Evolutionary conservation across 2,329 filamentous ascomycete genomes (phyloP), one percentile per base, ranked within the genome.

Genomic region (Xylariaceae sp.): DNA sequence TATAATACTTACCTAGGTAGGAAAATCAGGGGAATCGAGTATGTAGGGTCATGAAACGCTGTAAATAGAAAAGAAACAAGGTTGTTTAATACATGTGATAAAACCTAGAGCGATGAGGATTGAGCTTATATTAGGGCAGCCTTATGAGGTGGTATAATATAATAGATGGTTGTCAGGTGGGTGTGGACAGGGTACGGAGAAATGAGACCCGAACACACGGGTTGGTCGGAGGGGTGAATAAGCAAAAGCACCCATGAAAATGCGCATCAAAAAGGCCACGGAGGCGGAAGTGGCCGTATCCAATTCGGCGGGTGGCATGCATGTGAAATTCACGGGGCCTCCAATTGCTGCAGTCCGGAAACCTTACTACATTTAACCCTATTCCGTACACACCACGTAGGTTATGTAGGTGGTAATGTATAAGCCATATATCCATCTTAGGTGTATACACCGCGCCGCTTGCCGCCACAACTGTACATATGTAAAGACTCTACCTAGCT

Each of bases 121-220:
- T n/a, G n/a, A 16, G 7, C 14, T 37, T 37, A 37, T 37, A 37
- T 12, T 10, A 37, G 12, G 14, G 12, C 32, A 37, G 32, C 32
- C 32, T 37, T 37, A 37, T 29, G 26, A 29, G 10, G 26, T 29
- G 26, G 5, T 29, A 29, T 37, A 12, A 4, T 37, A 16, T 37
- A 23, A 45, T 49, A 20, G 29, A 20, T 41, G 52, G 37, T 45
- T 53, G 18, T 18, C 44, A 32, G 44, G 40, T 49, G 50, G 50
- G 57, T 4, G 42, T 51, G 44, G 20, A 21, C 21, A 16, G 43
- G 49, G 37, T 56, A 60, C 57, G 59, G 60, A 57, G 57, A 60
- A 55, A 62, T 51, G 29, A 57, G 57, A 62, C 46, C 60, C 60
- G 54, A 42, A 60, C 60, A 42, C 52, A 51, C 54, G 60, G 59